phyloP scores from a whole-genome alignment of 768 basidiomycete genomes.

The Podaxis mareebaensis region DNA sequence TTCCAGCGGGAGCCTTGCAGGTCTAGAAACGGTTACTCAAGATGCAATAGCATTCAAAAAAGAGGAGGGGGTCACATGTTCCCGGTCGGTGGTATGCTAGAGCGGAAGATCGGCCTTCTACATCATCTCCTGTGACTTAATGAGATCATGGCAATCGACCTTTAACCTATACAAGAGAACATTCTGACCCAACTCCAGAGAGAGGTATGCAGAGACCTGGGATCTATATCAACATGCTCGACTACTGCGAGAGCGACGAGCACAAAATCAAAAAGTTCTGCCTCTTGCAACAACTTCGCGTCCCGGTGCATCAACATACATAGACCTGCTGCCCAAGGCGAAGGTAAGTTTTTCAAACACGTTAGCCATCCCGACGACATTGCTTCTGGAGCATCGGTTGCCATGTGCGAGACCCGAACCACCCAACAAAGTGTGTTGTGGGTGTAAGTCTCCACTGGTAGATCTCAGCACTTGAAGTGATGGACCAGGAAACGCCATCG shows the following conservation, averaged over 20 bases:
- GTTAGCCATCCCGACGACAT: neutral
- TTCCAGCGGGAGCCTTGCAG: too few relatives aligned
- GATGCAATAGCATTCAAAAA: too few relatives aligned
- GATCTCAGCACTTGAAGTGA: slow-evolving; percentile 1
- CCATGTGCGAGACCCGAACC: neutral
- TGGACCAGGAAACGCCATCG: neutral
- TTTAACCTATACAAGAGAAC: neutral
- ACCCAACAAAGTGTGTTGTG: too few relatives aligned
- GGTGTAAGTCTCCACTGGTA: neutral
- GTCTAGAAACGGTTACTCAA: too few relatives aligned
- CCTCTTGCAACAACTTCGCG: neutral
- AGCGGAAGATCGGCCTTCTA: too few relatives aligned
- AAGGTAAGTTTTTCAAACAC: neutral
- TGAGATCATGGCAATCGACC: neutral
- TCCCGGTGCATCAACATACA: neutral
- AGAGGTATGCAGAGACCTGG: neutral
- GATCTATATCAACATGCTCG: neutral
- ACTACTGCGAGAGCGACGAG: neutral
- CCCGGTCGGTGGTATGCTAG: too few relatives aligned
- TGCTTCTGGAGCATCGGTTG: neutral
- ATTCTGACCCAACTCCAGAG: neutral
- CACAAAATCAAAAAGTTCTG: neutral
- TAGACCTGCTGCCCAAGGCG: neutral
- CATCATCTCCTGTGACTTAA: neutral
- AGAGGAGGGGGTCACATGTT: too few relatives aligned